Evolutionary conservation across 2,329 filamentous ascomycete genomes (phyloP).

Genomic region (Alternaria sp.): DNA sequence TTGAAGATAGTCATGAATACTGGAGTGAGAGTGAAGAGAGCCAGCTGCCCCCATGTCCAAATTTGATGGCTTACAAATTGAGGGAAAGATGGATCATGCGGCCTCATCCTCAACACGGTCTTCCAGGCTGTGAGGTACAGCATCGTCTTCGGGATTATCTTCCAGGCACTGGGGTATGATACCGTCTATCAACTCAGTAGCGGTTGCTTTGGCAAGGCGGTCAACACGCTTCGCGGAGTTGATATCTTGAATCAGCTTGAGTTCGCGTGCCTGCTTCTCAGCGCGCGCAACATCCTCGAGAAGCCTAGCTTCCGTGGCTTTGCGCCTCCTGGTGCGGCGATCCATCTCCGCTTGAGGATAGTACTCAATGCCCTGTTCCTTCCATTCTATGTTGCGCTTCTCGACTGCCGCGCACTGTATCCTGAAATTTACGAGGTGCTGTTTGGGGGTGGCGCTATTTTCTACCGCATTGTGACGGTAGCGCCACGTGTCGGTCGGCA

Average conservation of each 20-base stretch:
- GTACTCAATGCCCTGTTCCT: not conserved
- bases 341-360: not conserved
- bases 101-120: not conserved
- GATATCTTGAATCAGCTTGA: not conserved
- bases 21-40: not conserved
- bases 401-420: not conserved
- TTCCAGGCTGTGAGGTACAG: not conserved
- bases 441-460: not conserved
- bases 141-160: not conserved
- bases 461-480: not conserved
- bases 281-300: not conserved
- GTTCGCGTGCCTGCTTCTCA: not conserved
- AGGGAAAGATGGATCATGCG: not conserved
- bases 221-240: not conserved
- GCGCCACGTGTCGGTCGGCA: not conserved
- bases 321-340: not conserved
- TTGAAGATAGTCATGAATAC: not conserved
- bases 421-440: not conserved
- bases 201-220: not conserved
- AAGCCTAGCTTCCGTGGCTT: not conserved
- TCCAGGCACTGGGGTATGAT: not conserved
- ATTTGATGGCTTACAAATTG: not conserved
- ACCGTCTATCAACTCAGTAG: not conserved
- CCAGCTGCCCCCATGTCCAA: not conserved
- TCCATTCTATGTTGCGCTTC: not conserved